Evolutionary conservation across 2,329 filamentous ascomycete species (phyloP), one percentile per base, ranked within the genome.

Genomic region (Sporothrix humicola): DNA sequence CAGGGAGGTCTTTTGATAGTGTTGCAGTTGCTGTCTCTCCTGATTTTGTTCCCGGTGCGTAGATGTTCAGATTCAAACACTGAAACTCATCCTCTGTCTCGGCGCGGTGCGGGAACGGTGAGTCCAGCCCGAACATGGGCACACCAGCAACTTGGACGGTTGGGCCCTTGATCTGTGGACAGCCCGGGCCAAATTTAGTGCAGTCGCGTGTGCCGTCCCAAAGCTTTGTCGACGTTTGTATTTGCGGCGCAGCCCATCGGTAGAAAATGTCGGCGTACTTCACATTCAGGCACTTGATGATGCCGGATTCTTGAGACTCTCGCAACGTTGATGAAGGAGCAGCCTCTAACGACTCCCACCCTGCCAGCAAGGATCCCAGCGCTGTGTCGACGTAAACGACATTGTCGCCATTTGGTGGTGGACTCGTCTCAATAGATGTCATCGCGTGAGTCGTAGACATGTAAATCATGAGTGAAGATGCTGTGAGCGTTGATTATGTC

Each of bases 11-110:
- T 10, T 20, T 59, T 42, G 59, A 23, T 2, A 58, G 44, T 48
- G 44, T 48, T 50, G 48, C 13, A 9, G 48, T 50, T 26, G 23
- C 48, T 3, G 10, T 50, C 48, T 48, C 44, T 48, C 13, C 44
- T 48, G 48, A 5, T 17, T 15, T 50, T 17, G 10, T 50, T 50
- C 48, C 44, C 4, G 48, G 48, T 10, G 70, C 12, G 37, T 52
- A 72, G 9, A 72, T 52, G 15, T 72, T 72, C 9, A 72, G 56
- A 20, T 72, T 72, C 3, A 72, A 59, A 65, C 70, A 72, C 7
- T n/a, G 20, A 15, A 63, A 72, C 58, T 72, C 70, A 44, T 72
- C 70, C 37, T 65, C 70, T 3, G 6, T 15, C 44, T 63, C 70
- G 10, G 56, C 42, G 9, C 37, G 56, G 26, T 50, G 48, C 17